These are phyloP conservation scores for Antitrichia curtipendula DNA, from an alignment of 225 moss, liverwort and hornwort species.

Conservation along the genomic window DNA sequence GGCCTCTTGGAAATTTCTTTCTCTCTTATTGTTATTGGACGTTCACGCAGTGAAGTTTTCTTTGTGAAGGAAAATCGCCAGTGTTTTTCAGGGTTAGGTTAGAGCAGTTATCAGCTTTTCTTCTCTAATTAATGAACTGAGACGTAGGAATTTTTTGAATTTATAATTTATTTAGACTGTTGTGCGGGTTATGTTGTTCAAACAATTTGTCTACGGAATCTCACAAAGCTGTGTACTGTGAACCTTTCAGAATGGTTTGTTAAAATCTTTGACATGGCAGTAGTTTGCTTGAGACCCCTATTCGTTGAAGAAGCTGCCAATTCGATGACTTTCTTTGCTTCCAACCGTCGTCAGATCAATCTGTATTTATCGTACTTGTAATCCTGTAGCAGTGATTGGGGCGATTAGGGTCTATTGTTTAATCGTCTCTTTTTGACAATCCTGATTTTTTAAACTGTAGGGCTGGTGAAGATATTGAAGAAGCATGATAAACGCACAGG, in stretches of 20 bases:
- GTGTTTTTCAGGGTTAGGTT: neutral
- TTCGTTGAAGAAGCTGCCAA: neutral
- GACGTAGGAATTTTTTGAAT: neutral
- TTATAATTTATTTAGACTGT: neutral
- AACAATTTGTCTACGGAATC: neutral
- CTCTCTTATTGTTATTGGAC: neutral
- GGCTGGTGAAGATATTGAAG: slow-evolving; percentile 81
- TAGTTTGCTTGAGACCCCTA: neutral
- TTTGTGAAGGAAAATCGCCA: neutral
- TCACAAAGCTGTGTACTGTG: neutral
- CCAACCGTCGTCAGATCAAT: neutral
- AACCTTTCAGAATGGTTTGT: neutral
- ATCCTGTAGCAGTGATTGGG: neutral
- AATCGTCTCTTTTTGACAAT: neutral
- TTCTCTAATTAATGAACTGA: neutral
- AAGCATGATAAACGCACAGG: slow-evolving; percentile 91
- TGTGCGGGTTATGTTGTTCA: neutral
- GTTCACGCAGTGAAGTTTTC: neutral
- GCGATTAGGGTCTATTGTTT: neutral
- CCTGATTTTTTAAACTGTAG: neutral
- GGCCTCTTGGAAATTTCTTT: neutral
- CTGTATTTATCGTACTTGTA: neutral
- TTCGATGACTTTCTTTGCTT: neutral
- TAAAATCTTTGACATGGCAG: neutral
- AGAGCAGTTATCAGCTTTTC: neutral